Evolutionary conservation across 176 grass and related monocot genomes (phyloP).

Genomic region (Cenchrus fungigraminus): DNA sequence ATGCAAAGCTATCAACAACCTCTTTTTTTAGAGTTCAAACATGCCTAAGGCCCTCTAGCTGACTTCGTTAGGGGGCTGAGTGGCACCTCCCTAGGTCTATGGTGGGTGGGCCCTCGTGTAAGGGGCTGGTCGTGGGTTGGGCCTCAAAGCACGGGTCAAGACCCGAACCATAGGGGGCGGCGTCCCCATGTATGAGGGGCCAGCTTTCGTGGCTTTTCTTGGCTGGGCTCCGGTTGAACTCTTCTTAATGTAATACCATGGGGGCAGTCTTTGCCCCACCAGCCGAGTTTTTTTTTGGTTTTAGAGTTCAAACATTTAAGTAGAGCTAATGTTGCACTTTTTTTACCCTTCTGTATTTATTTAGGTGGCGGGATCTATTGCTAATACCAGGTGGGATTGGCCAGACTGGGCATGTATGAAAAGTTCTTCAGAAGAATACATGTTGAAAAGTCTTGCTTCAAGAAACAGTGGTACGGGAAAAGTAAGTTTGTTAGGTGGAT

Average conservation of each 20-base stretch:
- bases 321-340: slow-evolving; percentile 17
- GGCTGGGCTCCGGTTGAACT: too few species aligned
- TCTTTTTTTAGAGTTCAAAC: slow-evolving; percentile 11
- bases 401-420: slow-evolving; percentile 48
- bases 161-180: too few species aligned
- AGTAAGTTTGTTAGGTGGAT: slow-evolving; percentile 41
- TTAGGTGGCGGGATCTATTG: slow-evolving; percentile 53
- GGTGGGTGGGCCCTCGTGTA: too few species aligned
- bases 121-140: too few species aligned
- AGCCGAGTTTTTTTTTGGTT: too few species aligned
- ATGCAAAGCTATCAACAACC: background rate
- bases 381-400: slow-evolving; percentile 68
- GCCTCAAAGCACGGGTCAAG: too few species aligned
- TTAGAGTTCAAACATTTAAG: slow-evolving; percentile 1
- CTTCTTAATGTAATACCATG: too few species aligned
- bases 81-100: too few species aligned
- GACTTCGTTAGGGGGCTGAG: too few species aligned
- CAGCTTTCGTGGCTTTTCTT: too few species aligned
- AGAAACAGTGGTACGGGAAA: slow-evolving; percentile 41
- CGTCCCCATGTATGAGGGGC: too few species aligned
- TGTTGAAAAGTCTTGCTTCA: slow-evolving; percentile 26
- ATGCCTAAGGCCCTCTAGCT: background rate
- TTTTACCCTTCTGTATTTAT: slow-evolving; percentile 21
- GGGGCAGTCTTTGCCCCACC: too few species aligned
- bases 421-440: slow-evolving; percentile 39